A percentile compares a stretch with the other conserved stretches of the same genome.
Evolutionary conservation across 768 basidiomycete genomes (phyloP).

Genomic region (Lactarius quietus): DNA sequence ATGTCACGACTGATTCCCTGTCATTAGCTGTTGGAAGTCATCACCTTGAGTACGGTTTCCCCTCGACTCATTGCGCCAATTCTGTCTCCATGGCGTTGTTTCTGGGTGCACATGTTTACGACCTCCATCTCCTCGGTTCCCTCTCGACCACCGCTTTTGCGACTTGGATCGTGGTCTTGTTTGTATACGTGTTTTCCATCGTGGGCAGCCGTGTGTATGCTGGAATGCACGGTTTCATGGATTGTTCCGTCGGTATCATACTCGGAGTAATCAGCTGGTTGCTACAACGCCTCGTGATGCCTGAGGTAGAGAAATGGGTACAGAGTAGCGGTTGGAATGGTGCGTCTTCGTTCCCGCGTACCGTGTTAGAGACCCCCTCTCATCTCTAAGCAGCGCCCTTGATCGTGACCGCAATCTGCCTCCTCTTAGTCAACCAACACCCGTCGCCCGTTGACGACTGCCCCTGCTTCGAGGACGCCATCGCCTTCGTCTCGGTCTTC

Average conservation of each 20-base stretch:
- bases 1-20: neutral
- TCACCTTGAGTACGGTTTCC: slow-evolving; percentile 92
- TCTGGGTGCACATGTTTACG: slow-evolving; percentile 56
- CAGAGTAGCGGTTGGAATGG: slow-evolving; percentile 36
- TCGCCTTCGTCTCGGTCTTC: slow-evolving; percentile 84
- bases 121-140: slow-evolving; percentile 39
- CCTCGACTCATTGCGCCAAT: slow-evolving; percentile 93
- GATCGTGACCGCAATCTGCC: slow-evolving; percentile 55
- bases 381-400: slow-evolving; percentile 45
- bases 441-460: slow-evolving; percentile 96
- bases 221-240: slow-evolving; percentile 85
- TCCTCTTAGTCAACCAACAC: slow-evolving; percentile 81
- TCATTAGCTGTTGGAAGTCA: slow-evolving; percentile 66
- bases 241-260: slow-evolving; percentile 58
- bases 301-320: slow-evolving; percentile 43
- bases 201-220: slow-evolving; percentile 81
- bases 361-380: neutral
- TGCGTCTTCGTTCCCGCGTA: slow-evolving; percentile 26
- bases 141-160: slow-evolving; percentile 48
- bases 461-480: slow-evolving; percentile 97
- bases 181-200: slow-evolving; percentile 63
- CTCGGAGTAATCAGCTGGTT: slow-evolving; percentile 69
- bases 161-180: slow-evolving; percentile 40
- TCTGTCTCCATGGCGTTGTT: slow-evolving; percentile 86
- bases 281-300: slow-evolving; percentile 35